phyloP scores from a whole-genome alignment of 129 eudicot genomes.

The carrot (Daucus carota) region DNA sequence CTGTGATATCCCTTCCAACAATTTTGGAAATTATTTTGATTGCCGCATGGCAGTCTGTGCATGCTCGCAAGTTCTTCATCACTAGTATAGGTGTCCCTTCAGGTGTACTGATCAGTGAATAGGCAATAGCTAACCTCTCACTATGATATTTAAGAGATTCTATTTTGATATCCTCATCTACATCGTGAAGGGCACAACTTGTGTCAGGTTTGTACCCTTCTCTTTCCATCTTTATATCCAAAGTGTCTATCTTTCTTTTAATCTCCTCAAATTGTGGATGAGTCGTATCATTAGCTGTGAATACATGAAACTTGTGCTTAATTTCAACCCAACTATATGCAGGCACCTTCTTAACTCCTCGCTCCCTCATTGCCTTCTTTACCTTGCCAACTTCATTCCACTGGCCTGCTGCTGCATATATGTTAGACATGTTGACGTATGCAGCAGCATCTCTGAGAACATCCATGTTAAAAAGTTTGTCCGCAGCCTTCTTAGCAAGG shows the following conservation, averaged over 20 bases:
- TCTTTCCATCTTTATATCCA: slow-evolving; percentile 48
- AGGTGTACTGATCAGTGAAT: slow-evolving; percentile 60
- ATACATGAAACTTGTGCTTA: slow-evolving; percentile 47
- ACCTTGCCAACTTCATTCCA: slow-evolving; percentile 62
- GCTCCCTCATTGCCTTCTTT: slow-evolving; percentile 68
- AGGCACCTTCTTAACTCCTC: slow-evolving; percentile 61
- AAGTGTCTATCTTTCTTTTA: slow-evolving; percentile 38
- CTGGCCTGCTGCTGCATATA: slow-evolving; percentile 69
- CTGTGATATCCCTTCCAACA: slow-evolving; percentile 62
- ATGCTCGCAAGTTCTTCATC: slow-evolving; percentile 76
- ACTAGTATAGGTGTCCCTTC: slow-evolving; percentile 63
- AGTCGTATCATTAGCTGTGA: slow-evolving; percentile 56
- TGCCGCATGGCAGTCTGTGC: slow-evolving; percentile 82
- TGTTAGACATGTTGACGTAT: slow-evolving; percentile 67
- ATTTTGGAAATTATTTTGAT: slow-evolving; percentile 66
- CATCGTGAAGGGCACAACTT: slow-evolving; percentile 65
- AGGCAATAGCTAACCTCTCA: slow-evolving; percentile 68
- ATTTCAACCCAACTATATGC: slow-evolving; percentile 86
- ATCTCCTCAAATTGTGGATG: slow-evolving; percentile 54
- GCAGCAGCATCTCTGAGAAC: slow-evolving; percentile 60
- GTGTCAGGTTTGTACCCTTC: slow-evolving; percentile 76
- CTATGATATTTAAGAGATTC: slow-evolving; percentile 75
- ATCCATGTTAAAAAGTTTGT: slow-evolving; percentile 51
- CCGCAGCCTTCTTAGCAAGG: slow-evolving; percentile 62
- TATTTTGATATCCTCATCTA: slow-evolving; percentile 44